phyloP scores from a whole-genome alignment of 1,284 basidiomycete species.

The Ganoderma sp. region DNA sequence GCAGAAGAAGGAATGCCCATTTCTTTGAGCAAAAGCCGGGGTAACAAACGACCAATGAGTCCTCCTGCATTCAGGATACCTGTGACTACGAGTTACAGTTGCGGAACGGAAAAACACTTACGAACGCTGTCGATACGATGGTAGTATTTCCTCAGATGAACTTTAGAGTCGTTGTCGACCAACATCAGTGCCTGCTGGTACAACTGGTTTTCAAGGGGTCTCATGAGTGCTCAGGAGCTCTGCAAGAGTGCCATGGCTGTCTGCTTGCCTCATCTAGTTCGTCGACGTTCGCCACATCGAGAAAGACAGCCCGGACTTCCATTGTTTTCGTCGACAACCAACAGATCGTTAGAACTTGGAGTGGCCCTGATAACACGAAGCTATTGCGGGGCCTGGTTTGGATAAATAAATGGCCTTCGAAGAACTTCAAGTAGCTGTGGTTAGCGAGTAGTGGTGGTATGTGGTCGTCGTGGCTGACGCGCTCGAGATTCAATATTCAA shows the following conservation, averaged over 20 bases:
- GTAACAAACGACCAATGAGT: constrained; percentile 73
- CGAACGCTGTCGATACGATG: constrained; percentile 75
- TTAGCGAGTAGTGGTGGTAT: background rate
- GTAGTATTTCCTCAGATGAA: constrained; percentile 67
- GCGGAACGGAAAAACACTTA: constrained; percentile 44
- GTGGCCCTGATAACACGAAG: background rate
- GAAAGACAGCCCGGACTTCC: constrained; percentile 62
- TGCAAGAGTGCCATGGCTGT: constrained; percentile 6
- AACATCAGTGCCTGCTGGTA: constrained; percentile 60
- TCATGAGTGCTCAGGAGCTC: constrained; percentile 2
- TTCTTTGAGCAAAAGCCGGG: constrained; percentile 62
- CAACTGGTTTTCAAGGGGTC: constrained; percentile 47
- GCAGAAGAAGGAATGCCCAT: constrained; percentile 53
- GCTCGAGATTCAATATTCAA: background rate
- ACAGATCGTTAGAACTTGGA: background rate
- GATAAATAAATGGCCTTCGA: background rate
- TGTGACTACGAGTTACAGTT: background rate
- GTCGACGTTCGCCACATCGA: constrained; percentile 31
- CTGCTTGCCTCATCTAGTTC: constrained; percentile 56
- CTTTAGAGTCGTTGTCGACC: constrained; percentile 59
- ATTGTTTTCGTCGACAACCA: constrained; percentile 38
- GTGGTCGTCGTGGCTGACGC: background rate
- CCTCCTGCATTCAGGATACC: constrained; percentile 53
- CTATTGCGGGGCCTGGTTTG: too few species aligned
- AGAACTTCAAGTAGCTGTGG: background rate